These are phyloP conservation scores for Clathrospora elynae DNA, from an alignment of 2,329 filamentous ascomycete species.

Conservation along the genomic window DNA sequence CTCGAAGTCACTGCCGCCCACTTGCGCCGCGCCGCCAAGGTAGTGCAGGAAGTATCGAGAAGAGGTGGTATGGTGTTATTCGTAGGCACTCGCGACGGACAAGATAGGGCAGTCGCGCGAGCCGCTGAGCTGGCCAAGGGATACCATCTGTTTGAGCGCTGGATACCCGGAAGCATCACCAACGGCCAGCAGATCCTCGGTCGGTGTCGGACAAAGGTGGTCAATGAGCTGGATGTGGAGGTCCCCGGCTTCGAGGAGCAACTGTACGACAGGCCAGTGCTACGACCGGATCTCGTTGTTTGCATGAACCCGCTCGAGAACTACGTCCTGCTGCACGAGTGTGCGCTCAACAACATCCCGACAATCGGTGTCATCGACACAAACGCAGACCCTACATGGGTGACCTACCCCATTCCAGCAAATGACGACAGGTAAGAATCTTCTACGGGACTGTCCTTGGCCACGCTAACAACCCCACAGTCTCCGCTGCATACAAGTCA, in stretches of 20 bases:
- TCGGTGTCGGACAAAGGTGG: slow-evolving; percentile 70
- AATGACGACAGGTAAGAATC: slow-evolving; percentile 84
- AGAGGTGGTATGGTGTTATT: slow-evolving; percentile 86
- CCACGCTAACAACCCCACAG: slow-evolving; percentile 53
- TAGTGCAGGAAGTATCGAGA: slow-evolving; percentile 85
- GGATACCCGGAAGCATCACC: slow-evolving; percentile 89
- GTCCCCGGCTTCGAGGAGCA: slow-evolving; percentile 69
- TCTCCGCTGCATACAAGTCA: slow-evolving; percentile 78
- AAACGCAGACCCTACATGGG: slow-evolving; percentile 87
- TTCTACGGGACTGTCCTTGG: neutral
- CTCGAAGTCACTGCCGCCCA: slow-evolving; percentile 88
- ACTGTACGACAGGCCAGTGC: slow-evolving; percentile 64
- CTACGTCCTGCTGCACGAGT: slow-evolving; percentile 87
- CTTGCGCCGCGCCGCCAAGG: slow-evolving; percentile 87
- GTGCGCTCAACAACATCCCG: slow-evolving; percentile 82
- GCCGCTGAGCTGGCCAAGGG: slow-evolving; percentile 78
- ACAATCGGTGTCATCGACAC: slow-evolving; percentile 96
- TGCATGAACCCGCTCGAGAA: slow-evolving; percentile 94
- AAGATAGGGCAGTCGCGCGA: slow-evolving; percentile 78
- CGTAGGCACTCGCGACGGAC: slow-evolving; percentile 82
- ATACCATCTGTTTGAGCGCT: slow-evolving; percentile 90
- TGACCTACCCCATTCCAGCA: slow-evolving; percentile 94
- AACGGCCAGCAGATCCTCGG: slow-evolving; percentile 90
- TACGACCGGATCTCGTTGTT: slow-evolving; percentile 88
- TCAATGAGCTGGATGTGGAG: slow-evolving; percentile 74